Base-by-base conservation (phyloP, 306 rosid species). In the Carpinus viminea region DNA sequence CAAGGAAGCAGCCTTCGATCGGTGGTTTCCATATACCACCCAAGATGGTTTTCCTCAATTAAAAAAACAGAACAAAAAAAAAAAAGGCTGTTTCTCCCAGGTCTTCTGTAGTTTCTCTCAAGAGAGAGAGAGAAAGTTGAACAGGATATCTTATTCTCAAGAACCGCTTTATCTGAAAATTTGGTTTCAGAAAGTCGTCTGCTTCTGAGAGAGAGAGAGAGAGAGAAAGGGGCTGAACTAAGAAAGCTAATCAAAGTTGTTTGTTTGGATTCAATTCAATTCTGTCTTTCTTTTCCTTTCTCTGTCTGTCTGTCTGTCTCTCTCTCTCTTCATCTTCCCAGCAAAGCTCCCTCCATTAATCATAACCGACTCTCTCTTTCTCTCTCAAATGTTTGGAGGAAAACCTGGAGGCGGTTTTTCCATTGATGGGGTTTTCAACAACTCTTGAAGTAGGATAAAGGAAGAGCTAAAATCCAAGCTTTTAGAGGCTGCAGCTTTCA, bases 321-420 rank as follows among this genome's bases (percentile, higher is more conserved):
- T 51, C 66, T 77, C 78, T 66, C 74, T 53, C 69, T 50, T 79
- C 69, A 21, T 68, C 73, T 80, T 75, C 68, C 74, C 65, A 38
- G 45, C 75, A 26, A 47, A 4, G 78, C 18, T 47, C 73, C 62
- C 54, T 52, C 70, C 50, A 34, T 48, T 71, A 21, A 11, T 72
- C 62, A 78, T 81, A 86, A 87, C 96, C 87, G 93, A 82, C 91
- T 87, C 76, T 71, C 75, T 84, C 82, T 77, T 68, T 43, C 75
- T 75, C 76, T 70, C 72, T 77, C 55, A 73, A 82, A 28, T 73
- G 78, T 77, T 71, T 20, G 74, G 68, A 55, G 85, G 64, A 79
- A 78, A 52, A 77, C 71, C 21, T 77, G 54, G 84, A 82, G 93
- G 78, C 83, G 84, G 90, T 88, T 81, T 71, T 15, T 47, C 83